Conservation (phyloP, 2,329 filamentous ascomycete species). For the Keithomyces neogunnii region DNA sequence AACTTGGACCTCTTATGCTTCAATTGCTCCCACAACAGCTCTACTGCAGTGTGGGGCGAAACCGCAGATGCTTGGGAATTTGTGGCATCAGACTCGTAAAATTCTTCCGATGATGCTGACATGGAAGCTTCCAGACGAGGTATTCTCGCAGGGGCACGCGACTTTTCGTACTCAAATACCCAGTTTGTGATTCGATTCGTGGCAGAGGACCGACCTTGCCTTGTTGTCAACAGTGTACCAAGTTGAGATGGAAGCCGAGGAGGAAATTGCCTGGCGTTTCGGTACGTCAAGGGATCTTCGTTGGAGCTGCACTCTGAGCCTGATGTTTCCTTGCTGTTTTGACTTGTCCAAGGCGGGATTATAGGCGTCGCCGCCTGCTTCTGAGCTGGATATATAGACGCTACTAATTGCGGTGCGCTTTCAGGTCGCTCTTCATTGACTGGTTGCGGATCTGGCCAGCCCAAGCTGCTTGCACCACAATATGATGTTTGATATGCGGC, state of each 20-base stretch:
- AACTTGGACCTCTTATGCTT: slow-evolving; percentile 23
- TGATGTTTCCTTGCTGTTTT: background rate
- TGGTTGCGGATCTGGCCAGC: background rate
- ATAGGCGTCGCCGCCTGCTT: background rate
- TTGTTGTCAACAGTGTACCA: slow-evolving; percentile 11
- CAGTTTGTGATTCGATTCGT: slow-evolving; percentile 25
- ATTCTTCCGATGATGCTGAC: slow-evolving; percentile 4
- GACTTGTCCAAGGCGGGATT: slow-evolving; percentile 3
- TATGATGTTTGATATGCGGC: background rate
- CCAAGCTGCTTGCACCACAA: background rate
- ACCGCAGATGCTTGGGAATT: background rate
- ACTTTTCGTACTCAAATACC: slow-evolving; percentile 23
- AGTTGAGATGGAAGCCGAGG: slow-evolving; percentile 21
- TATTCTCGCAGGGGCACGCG: slow-evolving; percentile 14
- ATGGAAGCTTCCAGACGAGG: slow-evolving; percentile 6
- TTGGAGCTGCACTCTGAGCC: slow-evolving; percentile 17
- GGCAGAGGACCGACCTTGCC: slow-evolving; percentile 17
- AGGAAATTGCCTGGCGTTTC: slow-evolving; percentile 23
- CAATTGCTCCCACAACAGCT: slow-evolving; percentile 26
- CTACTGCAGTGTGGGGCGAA: slow-evolving; percentile 22
- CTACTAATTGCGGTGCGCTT: background rate
- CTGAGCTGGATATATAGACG: background rate
- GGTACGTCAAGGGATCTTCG: slow-evolving; percentile 20
- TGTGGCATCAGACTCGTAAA: slow-evolving; percentile 3
- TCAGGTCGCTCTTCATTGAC: background rate